Evolutionary conservation across 1,284 basidiomycete species (phyloP), one percentile per base, ranked within the genome.

Genomic region (Somion occarium): DNA sequence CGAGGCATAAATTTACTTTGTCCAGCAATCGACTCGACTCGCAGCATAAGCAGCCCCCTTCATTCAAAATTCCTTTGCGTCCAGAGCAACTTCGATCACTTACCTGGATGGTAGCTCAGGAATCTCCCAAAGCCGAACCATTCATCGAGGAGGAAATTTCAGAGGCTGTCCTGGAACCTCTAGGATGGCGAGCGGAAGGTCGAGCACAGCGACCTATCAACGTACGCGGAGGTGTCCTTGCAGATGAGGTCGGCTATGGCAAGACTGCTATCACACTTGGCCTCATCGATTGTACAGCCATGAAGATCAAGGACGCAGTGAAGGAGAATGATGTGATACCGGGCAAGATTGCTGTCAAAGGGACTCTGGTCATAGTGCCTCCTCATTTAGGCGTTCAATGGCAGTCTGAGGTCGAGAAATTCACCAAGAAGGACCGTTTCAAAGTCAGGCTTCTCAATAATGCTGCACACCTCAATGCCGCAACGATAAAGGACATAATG

Each of bases 211-310:
- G 93, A 20, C 79, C 84, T 0, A 79, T 92, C 48, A 76, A 73
- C 54, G 72, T 97, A 22, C 79, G 90, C 45, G 95, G 94, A 13
- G 95, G 95, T 24, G 94, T 98, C 48, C 81, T 98, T 44, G 95
- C 95, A 5, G 94, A 98, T 62, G 88, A 96, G 66, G 94, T 98
- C 57, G 94, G 95, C 46, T 98, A 98, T 64, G 94, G 94, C 27
- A 98, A 98, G 72, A 98, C 94, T 0, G 93, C 93, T 23, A 97
- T 98, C 59, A 93, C 93, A 0, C 78, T 98, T 19, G 94, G 88
- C 9, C 76, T 98, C 50, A 88, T 96, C 56, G 85, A 89, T 61
- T 85, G 82, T 61, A 76, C 80, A 51, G 72, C 69, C 48, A 77
- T 80, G 58, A 68, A 75, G 37, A 79, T 88, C 26, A 73, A 75